phyloP scores from a whole-genome alignment of 1,139 yeast species.

The Suhomyces panamericanus region DNA sequence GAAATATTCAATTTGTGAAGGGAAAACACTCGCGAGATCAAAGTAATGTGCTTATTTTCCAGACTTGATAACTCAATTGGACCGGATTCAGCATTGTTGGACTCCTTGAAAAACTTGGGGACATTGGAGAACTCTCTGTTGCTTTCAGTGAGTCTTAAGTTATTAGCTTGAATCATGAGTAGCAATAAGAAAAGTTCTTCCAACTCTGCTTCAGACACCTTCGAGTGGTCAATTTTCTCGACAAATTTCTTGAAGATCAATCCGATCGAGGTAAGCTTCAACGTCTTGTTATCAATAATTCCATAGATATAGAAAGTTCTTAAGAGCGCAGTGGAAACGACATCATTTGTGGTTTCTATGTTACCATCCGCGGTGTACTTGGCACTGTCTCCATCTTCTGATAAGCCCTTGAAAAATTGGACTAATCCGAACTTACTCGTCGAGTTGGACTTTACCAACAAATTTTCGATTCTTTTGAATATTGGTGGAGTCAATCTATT shows the following conservation, averaged over 20 bases:
- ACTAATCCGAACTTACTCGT: slow-evolving; percentile 33
- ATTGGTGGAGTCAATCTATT: slow-evolving; percentile 55
- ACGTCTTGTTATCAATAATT: slow-evolving; percentile 47
- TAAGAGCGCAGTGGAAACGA: slow-evolving; percentile 59
- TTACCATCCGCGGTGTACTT: slow-evolving; percentile 17
- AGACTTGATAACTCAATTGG: slow-evolving; percentile 30
- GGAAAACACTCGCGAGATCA: slow-evolving; percentile 61
- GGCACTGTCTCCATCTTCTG: slow-evolving; percentile 9
- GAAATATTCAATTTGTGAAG: slow-evolving; percentile 53
- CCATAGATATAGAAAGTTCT: slow-evolving; percentile 60
- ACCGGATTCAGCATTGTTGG: slow-evolving; percentile 14
- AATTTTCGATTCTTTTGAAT: slow-evolving; percentile 28
- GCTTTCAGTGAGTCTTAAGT: slow-evolving; percentile 31
- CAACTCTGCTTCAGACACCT: slow-evolving; percentile 24
- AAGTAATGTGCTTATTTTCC: slow-evolving; percentile 39
- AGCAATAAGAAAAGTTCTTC: slow-evolving; percentile 46
- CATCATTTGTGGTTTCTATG: slow-evolving; percentile 48
- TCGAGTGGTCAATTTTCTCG: slow-evolving; percentile 25
- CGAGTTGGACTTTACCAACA: slow-evolving; percentile 17
- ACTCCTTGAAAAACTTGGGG: slow-evolving; percentile 36
- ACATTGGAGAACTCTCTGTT: slow-evolving; percentile 37
- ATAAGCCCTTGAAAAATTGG: slow-evolving; percentile 34
- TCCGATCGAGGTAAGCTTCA: slow-evolving; percentile 59
- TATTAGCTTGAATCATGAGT: slow-evolving; percentile 38
- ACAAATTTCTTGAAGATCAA: slow-evolving; percentile 43